A percentile compares a stretch with the other conserved stretches of the same genome.
These are phyloP conservation scores for Alternaria incomplexa DNA, from an alignment of 2,329 filamentous ascomycete species.

Conservation along the genomic window DNA sequence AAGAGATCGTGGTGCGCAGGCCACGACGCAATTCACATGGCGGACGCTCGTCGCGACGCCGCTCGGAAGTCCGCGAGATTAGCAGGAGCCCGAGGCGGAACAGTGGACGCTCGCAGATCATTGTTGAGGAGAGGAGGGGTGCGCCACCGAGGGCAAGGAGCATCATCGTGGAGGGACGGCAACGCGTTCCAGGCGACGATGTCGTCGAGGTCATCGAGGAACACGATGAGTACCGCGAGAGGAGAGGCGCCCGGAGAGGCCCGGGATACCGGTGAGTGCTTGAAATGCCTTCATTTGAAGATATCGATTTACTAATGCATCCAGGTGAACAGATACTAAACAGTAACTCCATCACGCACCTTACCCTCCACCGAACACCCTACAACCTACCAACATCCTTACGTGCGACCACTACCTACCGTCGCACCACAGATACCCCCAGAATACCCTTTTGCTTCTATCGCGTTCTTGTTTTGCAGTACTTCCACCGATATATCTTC, in stretches of 20 bases:
- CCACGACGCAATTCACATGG: conserved; percentile 38
- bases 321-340: conserved; percentile 5
- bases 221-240: conserved; percentile 51
- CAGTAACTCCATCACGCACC: background rate
- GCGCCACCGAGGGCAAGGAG: conserved; percentile 39
- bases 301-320: background rate
- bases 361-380: background rate
- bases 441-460: background rate
- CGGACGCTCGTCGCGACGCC: conserved; percentile 38
- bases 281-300: fast-evolving
- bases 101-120: conserved; percentile 39
- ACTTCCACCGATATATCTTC: background rate
- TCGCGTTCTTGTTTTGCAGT: background rate
- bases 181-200: conserved; percentile 57
- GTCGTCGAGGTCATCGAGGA: conserved; percentile 67
- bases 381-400: background rate
- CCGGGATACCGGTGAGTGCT: conserved; percentile 56
- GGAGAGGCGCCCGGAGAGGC: conserved; percentile 48
- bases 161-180: conserved; percentile 54
- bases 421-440: conserved; percentile 5
- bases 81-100: conserved; percentile 46
- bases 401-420: background rate
- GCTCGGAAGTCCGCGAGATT: conserved; percentile 46
- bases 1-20: conserved; percentile 63
- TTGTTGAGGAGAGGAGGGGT: conserved; percentile 48